Evolutionary conservation across 441 rosid species (phyloP).

Genomic region (Pelargonium citronellum): DNA sequence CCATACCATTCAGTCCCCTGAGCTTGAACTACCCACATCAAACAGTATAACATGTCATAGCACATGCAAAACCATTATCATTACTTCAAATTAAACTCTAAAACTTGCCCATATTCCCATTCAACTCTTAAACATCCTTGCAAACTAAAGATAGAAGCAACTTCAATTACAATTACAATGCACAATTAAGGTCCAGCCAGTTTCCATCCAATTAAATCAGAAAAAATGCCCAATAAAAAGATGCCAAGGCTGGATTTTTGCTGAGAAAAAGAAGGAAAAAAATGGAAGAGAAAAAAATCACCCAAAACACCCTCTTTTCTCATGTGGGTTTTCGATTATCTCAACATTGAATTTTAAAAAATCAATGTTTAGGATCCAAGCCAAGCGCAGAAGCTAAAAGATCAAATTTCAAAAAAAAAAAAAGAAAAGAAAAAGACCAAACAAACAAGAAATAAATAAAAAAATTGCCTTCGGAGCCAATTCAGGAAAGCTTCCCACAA

Average conservation of each 20-base stretch:
- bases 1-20: background rate
- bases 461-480: conserved; percentile 25
- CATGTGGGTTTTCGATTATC: background rate
- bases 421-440: background rate
- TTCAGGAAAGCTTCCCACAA: conserved; percentile 27
- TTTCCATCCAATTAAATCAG: background rate
- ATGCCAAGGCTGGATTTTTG: no score
- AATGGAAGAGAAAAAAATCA: background rate
- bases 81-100: conserved; percentile 6
- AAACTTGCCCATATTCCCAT: conserved; percentile 4
- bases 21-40: background rate
- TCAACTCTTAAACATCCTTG: background rate
- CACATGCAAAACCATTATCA: background rate
- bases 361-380: background rate
- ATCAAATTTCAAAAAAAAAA: background rate
- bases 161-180: conserved; percentile 2
- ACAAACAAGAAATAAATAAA: background rate
- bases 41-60: background rate
- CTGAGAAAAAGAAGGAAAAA: background rate
- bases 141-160: background rate
- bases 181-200: background rate
- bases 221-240: background rate
- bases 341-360: background rate
- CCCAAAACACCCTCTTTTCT: conserved; percentile 3
- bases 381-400: conserved; percentile 14